Percentiles rank a stretch among this genome's conserved stretches.
These are phyloP conservation scores for Rhodosporidiobolus sp. DNA, from an alignment of 768 basidiomycete species.

Conservation along the genomic window DNA sequence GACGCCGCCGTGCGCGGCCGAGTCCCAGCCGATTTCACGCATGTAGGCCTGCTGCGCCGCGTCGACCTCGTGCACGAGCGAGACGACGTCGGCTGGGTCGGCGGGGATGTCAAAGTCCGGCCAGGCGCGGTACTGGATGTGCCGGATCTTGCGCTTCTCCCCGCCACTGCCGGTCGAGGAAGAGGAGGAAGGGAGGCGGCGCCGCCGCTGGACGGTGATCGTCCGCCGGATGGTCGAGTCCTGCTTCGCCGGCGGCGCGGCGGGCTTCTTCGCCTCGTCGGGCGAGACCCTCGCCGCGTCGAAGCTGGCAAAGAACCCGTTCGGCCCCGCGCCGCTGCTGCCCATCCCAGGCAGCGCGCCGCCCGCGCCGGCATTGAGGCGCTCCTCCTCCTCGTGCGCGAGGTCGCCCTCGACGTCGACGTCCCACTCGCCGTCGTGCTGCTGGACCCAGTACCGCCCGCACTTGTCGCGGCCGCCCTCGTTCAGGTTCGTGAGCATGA, in stretches of 20 bases:
- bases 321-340: slow-evolving; percentile 8
- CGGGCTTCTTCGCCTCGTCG: background rate
- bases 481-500: slow-evolving; percentile 91
- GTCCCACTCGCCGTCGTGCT: slow-evolving; percentile 24
- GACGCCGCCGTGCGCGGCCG: slow-evolving; percentile 12
- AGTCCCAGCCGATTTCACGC: slow-evolving; percentile 32
- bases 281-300: slow-evolving; percentile 1
- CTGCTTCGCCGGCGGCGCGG: background rate
- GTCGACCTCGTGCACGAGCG: slow-evolving; percentile 71
- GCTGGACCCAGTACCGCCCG: slow-evolving; percentile 67
- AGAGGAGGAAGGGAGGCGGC: slow-evolving; percentile 1
- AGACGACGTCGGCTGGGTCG: slow-evolving; percentile 69
- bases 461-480: slow-evolving; percentile 88
- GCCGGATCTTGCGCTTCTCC: slow-evolving; percentile 56
- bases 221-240: slow-evolving; percentile 50
- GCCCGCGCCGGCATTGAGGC: background rate
- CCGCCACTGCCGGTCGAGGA: background rate
- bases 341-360: background rate
- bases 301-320: slow-evolving; percentile 42
- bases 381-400: slow-evolving; percentile 18
- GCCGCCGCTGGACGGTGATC: slow-evolving; percentile 66
- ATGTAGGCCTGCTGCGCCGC: slow-evolving; percentile 39
- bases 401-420: slow-evolving; percentile 23
- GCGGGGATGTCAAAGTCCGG: slow-evolving; percentile 94
- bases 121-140: slow-evolving; percentile 92